These are phyloP conservation scores for Hypholoma fasciculare DNA, from an alignment of 768 basidiomycete species.

Conservation along the genomic window DNA sequence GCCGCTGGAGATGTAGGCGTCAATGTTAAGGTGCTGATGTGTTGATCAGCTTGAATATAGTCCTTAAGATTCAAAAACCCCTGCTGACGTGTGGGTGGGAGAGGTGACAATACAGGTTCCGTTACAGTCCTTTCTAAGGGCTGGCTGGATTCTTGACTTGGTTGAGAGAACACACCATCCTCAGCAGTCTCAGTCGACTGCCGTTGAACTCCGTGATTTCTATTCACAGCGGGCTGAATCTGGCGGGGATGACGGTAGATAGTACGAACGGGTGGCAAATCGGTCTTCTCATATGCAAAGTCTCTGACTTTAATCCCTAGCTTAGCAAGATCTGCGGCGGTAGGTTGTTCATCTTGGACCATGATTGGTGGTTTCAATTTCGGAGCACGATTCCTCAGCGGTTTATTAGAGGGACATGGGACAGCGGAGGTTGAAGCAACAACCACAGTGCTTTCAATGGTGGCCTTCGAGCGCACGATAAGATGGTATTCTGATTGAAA, in stretches of 20 bases:
- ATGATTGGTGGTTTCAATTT: too few species aligned
- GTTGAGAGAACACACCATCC: conserved; percentile 21
- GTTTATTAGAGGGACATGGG: not conserved
- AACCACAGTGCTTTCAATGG: not conserved
- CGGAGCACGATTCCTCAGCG: conserved; percentile 21
- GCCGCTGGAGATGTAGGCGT: not conserved
- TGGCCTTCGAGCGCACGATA: not conserved
- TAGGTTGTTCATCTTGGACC: conserved; percentile 48
- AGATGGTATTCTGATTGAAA: not conserved
- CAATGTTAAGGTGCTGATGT: not conserved
- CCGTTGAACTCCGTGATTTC: conserved; percentile 35
- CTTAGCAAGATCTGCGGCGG: conserved; percentile 39
- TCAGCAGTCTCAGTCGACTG: conserved; percentile 27
- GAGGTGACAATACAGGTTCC: conserved; percentile 27
- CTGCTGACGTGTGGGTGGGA: conserved; percentile 18
- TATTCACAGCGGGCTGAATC: conserved; percentile 40
- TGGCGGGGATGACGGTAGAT: conserved; percentile 49
- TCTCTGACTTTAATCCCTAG: conserved; percentile 53
- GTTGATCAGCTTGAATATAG: conserved; percentile 5
- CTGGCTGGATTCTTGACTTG: conserved; percentile 10
- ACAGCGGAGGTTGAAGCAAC: not conserved
- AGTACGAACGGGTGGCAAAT: conserved; percentile 56
- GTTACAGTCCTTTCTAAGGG: conserved; percentile 31
- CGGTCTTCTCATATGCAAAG: conserved; percentile 67
- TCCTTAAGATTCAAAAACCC: conserved; percentile 27